Base-by-base conservation (phyloP, 2,329 filamentous ascomycete genomes). In the Daldinia eschscholtzii region DNA sequence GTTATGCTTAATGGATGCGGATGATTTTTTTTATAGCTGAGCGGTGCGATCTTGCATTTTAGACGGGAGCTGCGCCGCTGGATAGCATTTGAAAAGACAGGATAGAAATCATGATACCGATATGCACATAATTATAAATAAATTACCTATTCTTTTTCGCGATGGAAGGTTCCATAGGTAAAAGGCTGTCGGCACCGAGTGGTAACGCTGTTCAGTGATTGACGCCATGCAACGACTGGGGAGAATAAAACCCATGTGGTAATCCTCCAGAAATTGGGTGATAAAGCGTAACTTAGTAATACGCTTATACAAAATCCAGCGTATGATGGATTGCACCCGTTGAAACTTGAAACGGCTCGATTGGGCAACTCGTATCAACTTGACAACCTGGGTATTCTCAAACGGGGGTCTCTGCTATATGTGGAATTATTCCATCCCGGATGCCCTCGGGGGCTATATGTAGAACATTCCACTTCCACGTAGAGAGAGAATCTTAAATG, bases 291-390 rank as follows among this genome's bases (percentile, higher is more conserved):
- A 30, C 7, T 35, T 35, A 35, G 33, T 42, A 57, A 39, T 15
- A 39, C n/a, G 9, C n/a, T n/a, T 37, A 15, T 28, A 9, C 39
- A 23, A 1, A 23, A 23, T 23, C 20, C 2, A 18, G 37, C 10
- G n/a, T 57, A 39, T 23, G 23, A 39, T 30, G 39, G 37, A 57
- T n/a, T n/a, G 39, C 46, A 35, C 7, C 44, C n/a, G 60, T 56
- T 58, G 66, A 67, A 70, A 66, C 61, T 39, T 64, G 70, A 72
- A 72, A 72, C 70, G 52, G 28, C 65, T 50, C 28, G 18, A 68
- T 57, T 42, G 48, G 62, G 64, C 60, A 72, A 68, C 60, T 68
- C 58, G 62, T 63, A 58, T 62, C 55, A 61, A 63, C 39, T 58
- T 61, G 50, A 42, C 30, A 61, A 63, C 39, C 55, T 61, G 39